Evolutionary conservation across 352 stramenopile genomes (phyloP).

Genomic region (Phytopythium litorale): DNA sequence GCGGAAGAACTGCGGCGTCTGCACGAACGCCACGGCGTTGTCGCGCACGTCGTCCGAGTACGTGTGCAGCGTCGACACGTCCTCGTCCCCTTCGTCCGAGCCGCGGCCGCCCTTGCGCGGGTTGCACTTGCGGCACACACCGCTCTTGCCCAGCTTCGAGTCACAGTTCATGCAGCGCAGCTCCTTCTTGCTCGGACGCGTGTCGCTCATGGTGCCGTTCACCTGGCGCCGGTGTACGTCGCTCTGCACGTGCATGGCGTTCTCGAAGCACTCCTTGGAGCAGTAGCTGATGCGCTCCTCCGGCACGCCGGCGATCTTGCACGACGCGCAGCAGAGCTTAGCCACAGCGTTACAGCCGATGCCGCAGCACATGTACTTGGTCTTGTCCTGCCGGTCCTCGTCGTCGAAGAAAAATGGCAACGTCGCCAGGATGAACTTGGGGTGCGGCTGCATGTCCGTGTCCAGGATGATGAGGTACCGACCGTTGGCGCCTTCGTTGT

Average conservation of each 20-base stretch:
- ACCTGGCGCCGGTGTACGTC: slow-evolving; percentile 79
- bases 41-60: slow-evolving; percentile 82
- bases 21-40: slow-evolving; percentile 77
- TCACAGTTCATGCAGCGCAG: slow-evolving; percentile 73
- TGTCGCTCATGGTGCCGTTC: slow-evolving; percentile 77
- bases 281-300: slow-evolving; percentile 86
- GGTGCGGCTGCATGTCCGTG: slow-evolving; percentile 84
- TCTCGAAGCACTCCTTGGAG: slow-evolving; percentile 87
- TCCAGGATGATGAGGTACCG: slow-evolving; percentile 57
- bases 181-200: slow-evolving; percentile 60
- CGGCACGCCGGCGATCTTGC: slow-evolving; percentile 79
- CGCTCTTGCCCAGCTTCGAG: slow-evolving; percentile 65
- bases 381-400: slow-evolving; percentile 75
- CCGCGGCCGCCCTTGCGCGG: slow-evolving; percentile 45
- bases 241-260: slow-evolving; percentile 72
- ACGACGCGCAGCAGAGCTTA: slow-evolving; percentile 83
- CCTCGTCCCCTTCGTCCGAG: slow-evolving; percentile 52
- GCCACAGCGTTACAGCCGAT: slow-evolving; percentile 73
- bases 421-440: slow-evolving; percentile 79
- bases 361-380: slow-evolving; percentile 73
- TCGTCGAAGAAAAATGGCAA: slow-evolving; percentile 88
- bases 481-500: slow-evolving; percentile 82
- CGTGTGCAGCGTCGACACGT: slow-evolving; percentile 59
- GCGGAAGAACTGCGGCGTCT: slow-evolving; percentile 83
- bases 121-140: slow-evolving; percentile 78